Base-by-base conservation (phyloP, 2,329 filamentous ascomycete genomes). In the Nothophoma quercina region DNA sequence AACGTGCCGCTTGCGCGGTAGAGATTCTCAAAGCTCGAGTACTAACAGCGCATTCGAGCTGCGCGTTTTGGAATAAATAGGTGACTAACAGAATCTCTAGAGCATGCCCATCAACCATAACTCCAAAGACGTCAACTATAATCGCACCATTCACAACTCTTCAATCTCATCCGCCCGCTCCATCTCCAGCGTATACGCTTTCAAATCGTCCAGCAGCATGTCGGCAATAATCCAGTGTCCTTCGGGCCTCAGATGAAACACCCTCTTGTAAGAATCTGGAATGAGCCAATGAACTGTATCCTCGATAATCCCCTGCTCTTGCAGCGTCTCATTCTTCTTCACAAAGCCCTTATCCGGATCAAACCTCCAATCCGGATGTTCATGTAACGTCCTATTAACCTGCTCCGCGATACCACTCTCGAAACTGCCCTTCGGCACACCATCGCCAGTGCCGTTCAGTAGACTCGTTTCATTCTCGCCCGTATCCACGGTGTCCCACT, bases 401-500 rank as follows among this genome's bases (percentile, higher is more conserved):
- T 59, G 51, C 29, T 57, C 48, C 8, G 60, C 67, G 22, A 72
- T 67, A 1, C 55, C 58, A 2, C 56, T 57, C 42, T 72, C 63
- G 19, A 69, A 72, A 0, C 56, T 64, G 0, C 63, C 65, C 32
- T 30, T 57, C 5, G 62, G 63, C 5, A 70, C 67, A 28, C 58
- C 58, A 23, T 59, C 65, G 8, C 65, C 63, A 2, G 64, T 64
- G 5, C 30, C 25, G 19, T 59, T 58, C 16, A 56, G 43, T n/a
- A 70, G 9, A n/a, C 32, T 52, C 1, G 58, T 62, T 1, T 32
- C 38, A 21, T 69, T 63, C 25, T 69, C 68, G 1, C 60, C 63
- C 1, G 15, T n/a, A 34, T 72, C 68, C 1, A 67, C 55, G 1
- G 68, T 72, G 19, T 63, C 54, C 68, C 68, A 71, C 28, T 73